Conservation (phyloP, 768 basidiomycete species). For the Amanita exitialis region DNA sequence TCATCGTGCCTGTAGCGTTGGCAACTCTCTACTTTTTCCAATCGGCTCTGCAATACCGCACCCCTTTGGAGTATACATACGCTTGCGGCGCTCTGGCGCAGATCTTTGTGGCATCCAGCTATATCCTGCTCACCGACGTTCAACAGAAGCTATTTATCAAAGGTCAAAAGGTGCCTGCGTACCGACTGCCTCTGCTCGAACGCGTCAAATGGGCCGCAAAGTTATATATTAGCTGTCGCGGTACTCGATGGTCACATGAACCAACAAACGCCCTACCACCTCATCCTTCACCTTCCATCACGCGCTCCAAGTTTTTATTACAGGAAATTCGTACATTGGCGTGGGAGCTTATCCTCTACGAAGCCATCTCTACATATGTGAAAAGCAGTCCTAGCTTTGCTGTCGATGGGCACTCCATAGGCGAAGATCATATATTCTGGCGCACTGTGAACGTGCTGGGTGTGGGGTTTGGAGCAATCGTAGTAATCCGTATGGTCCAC, state of each 20-base stretch:
- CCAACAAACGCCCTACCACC: conserved; percentile 11
- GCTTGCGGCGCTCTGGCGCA: conserved; percentile 5
- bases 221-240: conserved; percentile 19
- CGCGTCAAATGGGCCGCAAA: conserved; percentile 20
- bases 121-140: conserved; percentile 9
- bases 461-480: conserved; percentile 10
- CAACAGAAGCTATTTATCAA: conserved; percentile 4
- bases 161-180: conserved; percentile 3
- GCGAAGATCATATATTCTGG: conserved; percentile 7
- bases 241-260: conserved; percentile 25
- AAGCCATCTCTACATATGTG: conserved; percentile 10
- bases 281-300: conserved; percentile 10
- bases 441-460: conserved; percentile 10
- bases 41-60: background rate
- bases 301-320: conserved; percentile 17
- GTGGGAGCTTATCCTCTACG: conserved; percentile 13
- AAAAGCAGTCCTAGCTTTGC: conserved; percentile 8
- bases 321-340: conserved; percentile 3
- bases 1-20: conserved; percentile 8
- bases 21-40: conserved; percentile 7
- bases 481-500: conserved; percentile 5
- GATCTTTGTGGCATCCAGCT: conserved; percentile 5
- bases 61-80: conserved; percentile 9
- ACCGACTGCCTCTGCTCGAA: conserved; percentile 4
- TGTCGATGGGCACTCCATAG: conserved; percentile 8